Conservation (phyloP, 192 early-diverging fungal species). For the Umbelopsis isabellina region DNA sequence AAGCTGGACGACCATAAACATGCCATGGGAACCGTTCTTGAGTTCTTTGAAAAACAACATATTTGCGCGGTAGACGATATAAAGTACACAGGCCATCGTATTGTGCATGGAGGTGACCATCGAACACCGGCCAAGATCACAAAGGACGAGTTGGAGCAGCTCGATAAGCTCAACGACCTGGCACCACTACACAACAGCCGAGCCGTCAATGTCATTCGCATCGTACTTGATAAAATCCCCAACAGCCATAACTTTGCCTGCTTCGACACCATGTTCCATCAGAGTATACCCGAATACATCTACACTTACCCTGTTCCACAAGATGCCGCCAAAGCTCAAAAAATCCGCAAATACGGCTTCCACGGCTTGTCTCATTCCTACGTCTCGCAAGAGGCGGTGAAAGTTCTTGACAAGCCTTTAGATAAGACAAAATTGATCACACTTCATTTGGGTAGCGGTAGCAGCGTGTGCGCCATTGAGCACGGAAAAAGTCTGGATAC, state of each 20-base stretch:
- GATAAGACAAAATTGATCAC: slow-evolving; percentile 27
- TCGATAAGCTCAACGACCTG: slow-evolving; percentile 30
- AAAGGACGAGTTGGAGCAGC: slow-evolving; percentile 11
- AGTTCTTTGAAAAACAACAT: neutral
- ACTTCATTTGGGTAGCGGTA: slow-evolving; percentile 30
- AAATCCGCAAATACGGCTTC: slow-evolving; percentile 37
- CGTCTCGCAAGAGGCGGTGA: slow-evolving; percentile 20
- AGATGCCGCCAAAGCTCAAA: slow-evolving; percentile 6
- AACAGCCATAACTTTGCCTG: slow-evolving; percentile 21
- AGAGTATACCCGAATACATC: slow-evolving; percentile 24
- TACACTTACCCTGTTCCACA: slow-evolving; percentile 32
- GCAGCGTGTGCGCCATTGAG: slow-evolving; percentile 28
- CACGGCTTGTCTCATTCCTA: slow-evolving; percentile 32
- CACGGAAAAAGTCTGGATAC: slow-evolving; percentile 29
- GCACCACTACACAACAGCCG: slow-evolving; percentile 32
- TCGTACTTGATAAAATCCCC: slow-evolving; percentile 18
- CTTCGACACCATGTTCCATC: slow-evolving; percentile 35
- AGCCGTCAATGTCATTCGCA: slow-evolving; percentile 25
- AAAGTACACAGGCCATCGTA: slow-evolving; percentile 19
- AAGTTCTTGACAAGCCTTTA: slow-evolving; percentile 9
- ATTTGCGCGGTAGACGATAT: neutral
- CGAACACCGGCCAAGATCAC: slow-evolving; percentile 19
- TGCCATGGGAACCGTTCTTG: neutral
- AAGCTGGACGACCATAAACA: neutral
- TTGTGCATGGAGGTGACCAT: slow-evolving; percentile 25